A percentile compares a stretch with the other conserved stretches of the same genome.
phyloP scores from a whole-genome alignment of 306 rosid genomes.

The Cercis canadensis region DNA sequence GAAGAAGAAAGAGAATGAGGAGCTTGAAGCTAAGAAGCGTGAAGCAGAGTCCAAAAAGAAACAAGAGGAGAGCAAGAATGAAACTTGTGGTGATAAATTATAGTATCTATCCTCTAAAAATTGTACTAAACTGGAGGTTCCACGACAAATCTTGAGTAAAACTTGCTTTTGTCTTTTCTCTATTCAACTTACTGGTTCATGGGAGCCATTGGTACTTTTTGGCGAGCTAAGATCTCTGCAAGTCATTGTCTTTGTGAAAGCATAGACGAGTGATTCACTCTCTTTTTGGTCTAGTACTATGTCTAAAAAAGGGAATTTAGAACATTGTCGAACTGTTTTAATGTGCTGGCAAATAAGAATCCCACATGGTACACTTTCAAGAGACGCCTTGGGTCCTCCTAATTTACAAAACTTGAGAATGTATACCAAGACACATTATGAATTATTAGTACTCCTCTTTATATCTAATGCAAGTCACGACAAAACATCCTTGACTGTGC shows the following conservation, averaged over 20 bases:
- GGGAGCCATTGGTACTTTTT: not conserved
- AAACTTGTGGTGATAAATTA: too few species aligned
- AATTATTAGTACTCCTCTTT: too few species aligned
- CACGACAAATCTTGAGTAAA: too few species aligned
- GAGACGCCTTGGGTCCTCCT: not conserved
- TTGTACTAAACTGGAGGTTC: too few species aligned
- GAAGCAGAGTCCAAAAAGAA: conserved; percentile 16
- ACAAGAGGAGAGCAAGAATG: not conserved
- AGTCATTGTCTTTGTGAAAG: too few species aligned
- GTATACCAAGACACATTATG: too few species aligned
- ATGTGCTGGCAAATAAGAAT: too few species aligned
- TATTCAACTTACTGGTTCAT: too few species aligned
- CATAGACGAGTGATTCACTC: not conserved
- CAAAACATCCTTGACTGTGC: not conserved
- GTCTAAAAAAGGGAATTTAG: not conserved
- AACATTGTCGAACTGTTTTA: not conserved
- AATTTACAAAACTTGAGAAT: too few species aligned
- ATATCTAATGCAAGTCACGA: not conserved
- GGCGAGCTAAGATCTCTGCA: too few species aligned
- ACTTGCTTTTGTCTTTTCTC: too few species aligned
- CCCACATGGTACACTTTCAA: not conserved
- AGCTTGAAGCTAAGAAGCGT: conserved; percentile 18
- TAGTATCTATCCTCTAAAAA: too few species aligned
- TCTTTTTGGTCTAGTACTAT: not conserved
- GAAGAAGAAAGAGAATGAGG: conserved; percentile 27